Conservation (phyloP, 805 yeast genomes). For the Metschnikowia hibisci region DNA sequence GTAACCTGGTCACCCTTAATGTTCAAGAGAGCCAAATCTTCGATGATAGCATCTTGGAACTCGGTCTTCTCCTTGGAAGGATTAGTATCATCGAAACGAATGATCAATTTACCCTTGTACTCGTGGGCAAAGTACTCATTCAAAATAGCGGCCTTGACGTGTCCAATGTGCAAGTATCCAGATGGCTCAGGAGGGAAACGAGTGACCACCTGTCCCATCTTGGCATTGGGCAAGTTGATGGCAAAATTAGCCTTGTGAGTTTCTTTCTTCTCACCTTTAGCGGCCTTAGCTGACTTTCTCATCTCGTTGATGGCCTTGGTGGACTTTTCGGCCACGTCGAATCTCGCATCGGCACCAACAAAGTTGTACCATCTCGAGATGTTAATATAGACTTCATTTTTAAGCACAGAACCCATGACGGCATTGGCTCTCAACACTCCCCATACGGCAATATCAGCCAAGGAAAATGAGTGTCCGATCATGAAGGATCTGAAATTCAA, state of each 20-base stretch:
- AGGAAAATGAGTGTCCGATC: conserved; percentile 59
- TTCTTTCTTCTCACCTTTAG: conserved; percentile 66
- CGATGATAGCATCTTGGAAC: conserved; percentile 89
- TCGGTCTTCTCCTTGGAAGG: conserved; percentile 96
- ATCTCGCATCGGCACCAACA: conserved; percentile 55
- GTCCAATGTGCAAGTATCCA: conserved; percentile 98
- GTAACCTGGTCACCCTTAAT: conserved; percentile 88
- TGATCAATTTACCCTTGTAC: conserved; percentile 93
- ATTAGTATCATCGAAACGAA: conserved; percentile 97
- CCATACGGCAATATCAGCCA: conserved; percentile 88
- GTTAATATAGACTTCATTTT: conserved; percentile 78
- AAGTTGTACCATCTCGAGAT: conserved; percentile 90
- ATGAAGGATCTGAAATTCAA: conserved; percentile 81
- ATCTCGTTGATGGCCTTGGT: conserved; percentile 67
- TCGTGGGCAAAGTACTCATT: conserved; percentile 95
- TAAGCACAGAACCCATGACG: conserved; percentile 85
- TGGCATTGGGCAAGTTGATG: conserved; percentile 88
- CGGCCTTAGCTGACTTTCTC: conserved; percentile 59
- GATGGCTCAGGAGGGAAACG: conserved; percentile 99
- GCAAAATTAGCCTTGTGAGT: conserved; percentile 92
- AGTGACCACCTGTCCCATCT: conserved; percentile 92
- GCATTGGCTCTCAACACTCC: conserved; percentile 92
- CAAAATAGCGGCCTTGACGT: conserved; percentile 95
- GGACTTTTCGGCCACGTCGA: conserved; percentile 66
- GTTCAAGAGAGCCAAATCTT: conserved; percentile 86